phyloP scores from a whole-genome alignment of 352 stramenopile genomes.

The Globisporangium spinosum region DNA sequence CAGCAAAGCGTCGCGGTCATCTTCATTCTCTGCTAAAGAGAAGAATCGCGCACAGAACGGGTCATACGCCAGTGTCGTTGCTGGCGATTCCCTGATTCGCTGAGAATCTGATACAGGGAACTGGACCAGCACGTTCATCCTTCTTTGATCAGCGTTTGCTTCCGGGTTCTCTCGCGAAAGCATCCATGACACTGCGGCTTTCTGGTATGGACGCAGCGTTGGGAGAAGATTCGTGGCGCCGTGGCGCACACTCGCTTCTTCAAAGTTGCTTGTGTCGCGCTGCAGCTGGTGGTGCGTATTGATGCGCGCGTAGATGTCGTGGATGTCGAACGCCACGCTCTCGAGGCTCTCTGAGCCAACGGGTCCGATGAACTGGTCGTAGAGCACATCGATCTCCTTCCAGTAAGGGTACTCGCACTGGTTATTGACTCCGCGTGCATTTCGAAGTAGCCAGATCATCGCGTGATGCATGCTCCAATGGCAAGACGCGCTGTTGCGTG shows the following conservation, averaged over 20 bases:
- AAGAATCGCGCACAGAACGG: constrained; percentile 34
- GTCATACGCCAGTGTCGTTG: constrained; percentile 28
- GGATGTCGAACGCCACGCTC: constrained; percentile 35
- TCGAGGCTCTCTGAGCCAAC: not conserved
- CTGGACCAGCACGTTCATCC: constrained; percentile 19
- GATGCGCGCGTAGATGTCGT: constrained; percentile 60
- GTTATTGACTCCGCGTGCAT: constrained; percentile 10
- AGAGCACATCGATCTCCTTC: constrained; percentile 52
- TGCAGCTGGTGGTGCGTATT: constrained; percentile 33
- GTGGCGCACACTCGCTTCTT: constrained; percentile 6
- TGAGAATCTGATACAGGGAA: not conserved
- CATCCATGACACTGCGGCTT: constrained; percentile 95
- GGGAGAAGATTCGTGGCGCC: constrained; percentile 44
- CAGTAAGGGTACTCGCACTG: constrained; percentile 46
- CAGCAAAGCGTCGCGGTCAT: not conserved
- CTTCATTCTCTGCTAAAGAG: not conserved
- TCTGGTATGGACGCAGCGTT: constrained; percentile 95
- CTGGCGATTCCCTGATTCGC: not conserved
- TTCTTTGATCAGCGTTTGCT: not conserved
- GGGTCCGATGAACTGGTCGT: constrained; percentile 22
- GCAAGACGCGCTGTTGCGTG: constrained; percentile 11
- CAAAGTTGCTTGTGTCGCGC: constrained; percentile 28
- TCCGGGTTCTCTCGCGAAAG: constrained; percentile 75
- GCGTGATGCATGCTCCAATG: constrained; percentile 34
- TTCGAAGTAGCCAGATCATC: constrained; percentile 59